Evolutionary conservation across 1,284 basidiomycete genomes (phyloP).

Genomic region (Ceratobasidium sp.): DNA sequence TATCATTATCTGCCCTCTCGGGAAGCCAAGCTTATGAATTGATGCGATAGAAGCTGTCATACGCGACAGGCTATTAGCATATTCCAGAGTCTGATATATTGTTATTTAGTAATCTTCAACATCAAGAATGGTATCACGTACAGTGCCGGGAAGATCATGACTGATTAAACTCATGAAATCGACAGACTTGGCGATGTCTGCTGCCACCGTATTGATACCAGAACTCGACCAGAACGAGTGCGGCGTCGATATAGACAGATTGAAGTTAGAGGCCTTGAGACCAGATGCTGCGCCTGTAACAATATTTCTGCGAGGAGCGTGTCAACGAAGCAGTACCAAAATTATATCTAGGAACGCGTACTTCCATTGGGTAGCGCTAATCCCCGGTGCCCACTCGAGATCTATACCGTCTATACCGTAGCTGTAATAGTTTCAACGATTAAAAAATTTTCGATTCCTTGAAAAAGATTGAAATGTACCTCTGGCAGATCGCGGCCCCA

Average conservation of each 20-base stretch:
- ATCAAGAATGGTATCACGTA: background rate
- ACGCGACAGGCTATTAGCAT: constrained; percentile 26
- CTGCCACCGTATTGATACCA: constrained; percentile 44
- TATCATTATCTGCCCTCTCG: constrained; percentile 34
- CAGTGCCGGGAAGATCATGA: constrained; percentile 34
- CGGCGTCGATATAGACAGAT: constrained; percentile 31
- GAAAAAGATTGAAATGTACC: constrained; percentile 14
- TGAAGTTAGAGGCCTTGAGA: constrained; percentile 17
- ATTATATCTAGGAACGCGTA: background rate
- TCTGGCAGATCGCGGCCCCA: constrained; percentile 26
- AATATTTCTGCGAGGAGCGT: constrained; percentile 6
- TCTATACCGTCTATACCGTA: constrained; percentile 36
- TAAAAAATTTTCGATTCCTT: background rate
- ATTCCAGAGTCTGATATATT: constrained; percentile 25
- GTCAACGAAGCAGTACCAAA: no score
- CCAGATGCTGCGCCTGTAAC: constrained; percentile 22
- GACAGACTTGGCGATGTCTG: constrained; percentile 25
- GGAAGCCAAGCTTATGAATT: constrained; percentile 40
- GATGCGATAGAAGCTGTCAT: constrained; percentile 24
- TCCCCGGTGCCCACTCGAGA: constrained; percentile 42
- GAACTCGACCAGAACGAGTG: constrained; percentile 42
- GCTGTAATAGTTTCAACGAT: background rate
- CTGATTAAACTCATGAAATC: constrained; percentile 38
- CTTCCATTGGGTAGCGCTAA: constrained; percentile 42
- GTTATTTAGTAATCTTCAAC: no score